These are phyloP conservation scores for Cyphellophora europaea DNA, from an alignment of 2,329 filamentous ascomycete species.

Conservation along the genomic window DNA sequence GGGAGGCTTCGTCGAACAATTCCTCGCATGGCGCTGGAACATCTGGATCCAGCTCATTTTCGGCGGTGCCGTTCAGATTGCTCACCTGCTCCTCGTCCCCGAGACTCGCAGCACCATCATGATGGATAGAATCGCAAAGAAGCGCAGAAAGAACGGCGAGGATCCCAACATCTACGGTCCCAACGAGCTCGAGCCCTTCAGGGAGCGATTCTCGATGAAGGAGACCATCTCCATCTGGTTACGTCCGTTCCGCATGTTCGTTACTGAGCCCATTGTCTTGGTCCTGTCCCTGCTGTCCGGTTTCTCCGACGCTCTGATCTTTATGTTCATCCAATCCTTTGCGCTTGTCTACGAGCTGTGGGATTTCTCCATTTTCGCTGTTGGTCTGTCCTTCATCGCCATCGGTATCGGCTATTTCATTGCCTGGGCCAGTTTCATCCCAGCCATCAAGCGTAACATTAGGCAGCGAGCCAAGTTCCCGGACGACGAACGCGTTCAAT, in stretches of 20 bases:
- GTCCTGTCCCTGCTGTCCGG: constrained; percentile 54
- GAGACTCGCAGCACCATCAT: constrained; percentile 70
- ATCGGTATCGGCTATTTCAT: constrained; percentile 51
- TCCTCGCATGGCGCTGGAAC: constrained; percentile 62
- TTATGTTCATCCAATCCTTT: constrained; percentile 57
- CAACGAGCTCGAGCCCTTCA: constrained; percentile 56
- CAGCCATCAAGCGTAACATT: constrained; percentile 42
- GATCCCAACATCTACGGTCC: constrained; percentile 60
- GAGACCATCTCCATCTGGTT: constrained; percentile 50
- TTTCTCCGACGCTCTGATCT: constrained; percentile 57
- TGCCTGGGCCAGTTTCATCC: constrained; percentile 49
- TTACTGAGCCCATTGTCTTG: constrained; percentile 56
- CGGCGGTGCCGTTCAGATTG: constrained; percentile 56
- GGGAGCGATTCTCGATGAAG: constrained; percentile 44
- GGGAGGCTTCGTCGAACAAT: constrained; percentile 65
- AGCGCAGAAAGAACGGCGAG: constrained; percentile 52
- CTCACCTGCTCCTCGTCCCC: constrained; percentile 62
- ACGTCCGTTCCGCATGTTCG: constrained; percentile 55
- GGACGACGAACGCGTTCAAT: constrained; percentile 49
- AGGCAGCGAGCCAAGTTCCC: constrained; percentile 37
- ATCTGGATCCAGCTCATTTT: constrained; percentile 84
- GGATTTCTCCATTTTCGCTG: constrained; percentile 41
- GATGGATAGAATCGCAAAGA: constrained; percentile 71
- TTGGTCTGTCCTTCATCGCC: constrained; percentile 46
- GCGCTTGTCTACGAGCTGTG: constrained; percentile 51